A percentile compares a stretch with the other conserved stretches of the same genome.
These are phyloP conservation scores for Boletus pseudopeckii DNA, from an alignment of 768 basidiomycete species.

Conservation along the genomic window DNA sequence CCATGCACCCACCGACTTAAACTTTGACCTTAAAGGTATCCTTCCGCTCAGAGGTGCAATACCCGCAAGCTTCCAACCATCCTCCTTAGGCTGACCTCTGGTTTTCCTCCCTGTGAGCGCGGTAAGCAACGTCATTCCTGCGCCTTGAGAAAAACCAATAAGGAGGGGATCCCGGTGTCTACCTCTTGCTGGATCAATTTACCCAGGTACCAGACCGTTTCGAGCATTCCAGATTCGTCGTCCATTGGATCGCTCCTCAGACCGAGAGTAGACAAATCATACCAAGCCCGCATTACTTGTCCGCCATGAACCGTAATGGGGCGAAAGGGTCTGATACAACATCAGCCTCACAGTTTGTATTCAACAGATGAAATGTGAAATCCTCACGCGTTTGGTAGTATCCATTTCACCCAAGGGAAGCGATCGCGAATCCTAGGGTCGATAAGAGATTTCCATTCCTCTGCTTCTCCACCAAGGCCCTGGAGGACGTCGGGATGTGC, in stretches of 20 bases:
- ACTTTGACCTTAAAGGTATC: neutral
- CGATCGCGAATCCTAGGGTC: neutral
- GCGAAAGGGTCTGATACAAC: neutral
- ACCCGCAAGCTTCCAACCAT: neutral
- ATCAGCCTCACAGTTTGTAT: neutral
- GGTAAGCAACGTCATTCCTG: conserved; percentile 4
- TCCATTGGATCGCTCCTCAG: neutral
- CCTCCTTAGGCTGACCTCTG: neutral
- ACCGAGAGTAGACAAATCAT: neutral
- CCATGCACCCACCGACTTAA: neutral
- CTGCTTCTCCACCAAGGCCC: neutral
- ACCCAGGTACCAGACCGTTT: neutral
- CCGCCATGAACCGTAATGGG: neutral
- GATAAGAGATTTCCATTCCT: neutral
- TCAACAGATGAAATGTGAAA: neutral
- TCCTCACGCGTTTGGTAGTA: neutral
- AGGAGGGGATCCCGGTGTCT: neutral
- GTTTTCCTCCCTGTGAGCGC: neutral
- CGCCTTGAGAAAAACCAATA: conserved; percentile 1
- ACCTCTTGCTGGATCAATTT: neutral
- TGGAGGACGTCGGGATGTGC: neutral
- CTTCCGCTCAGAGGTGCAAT: conserved; percentile 1
- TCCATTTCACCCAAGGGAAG: conserved; percentile 1
- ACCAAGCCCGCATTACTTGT: neutral
- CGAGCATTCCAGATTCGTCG: neutral